Conservation (phyloP, 495 filamentous ascomycete genomes). For the Penicillium subrubescens region DNA sequence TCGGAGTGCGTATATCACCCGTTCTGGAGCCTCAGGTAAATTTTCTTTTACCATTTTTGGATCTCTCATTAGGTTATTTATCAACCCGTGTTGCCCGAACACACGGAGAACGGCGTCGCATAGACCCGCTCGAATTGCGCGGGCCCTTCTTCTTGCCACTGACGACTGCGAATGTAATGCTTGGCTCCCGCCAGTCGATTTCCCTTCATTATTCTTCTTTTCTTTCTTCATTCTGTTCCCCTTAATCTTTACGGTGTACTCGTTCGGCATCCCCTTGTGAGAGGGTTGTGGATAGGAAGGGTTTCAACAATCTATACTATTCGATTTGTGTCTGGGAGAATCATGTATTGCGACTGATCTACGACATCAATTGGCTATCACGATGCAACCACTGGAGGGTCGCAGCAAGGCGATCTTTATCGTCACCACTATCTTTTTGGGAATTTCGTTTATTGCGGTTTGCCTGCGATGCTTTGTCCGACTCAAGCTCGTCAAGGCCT, state of each 20-base stretch:
- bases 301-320: neutral
- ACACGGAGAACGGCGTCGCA: conserved; percentile 14
- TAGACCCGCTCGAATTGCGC: conserved; percentile 6
- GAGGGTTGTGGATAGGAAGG: conserved; percentile 5
- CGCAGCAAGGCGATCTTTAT: conserved; percentile 42
- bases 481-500: conserved; percentile 40
- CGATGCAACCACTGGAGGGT: conserved; percentile 40
- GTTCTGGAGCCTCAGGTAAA: conserved; percentile 4
- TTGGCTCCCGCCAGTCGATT: conserved; percentile 14
- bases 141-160: conserved; percentile 22
- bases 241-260: neutral
- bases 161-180: conserved; percentile 11
- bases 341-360: conserved; percentile 21
- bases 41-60: neutral
- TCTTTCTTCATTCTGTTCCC: conserved; percentile 6
- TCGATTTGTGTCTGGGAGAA: conserved; percentile 8
- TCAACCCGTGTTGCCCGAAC: neutral
- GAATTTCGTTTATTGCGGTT: conserved; percentile 41
- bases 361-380: conserved; percentile 17
- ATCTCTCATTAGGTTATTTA: neutral
- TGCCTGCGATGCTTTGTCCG: conserved; percentile 47
- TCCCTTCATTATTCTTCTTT: conserved; percentile 5
- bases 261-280: neutral
- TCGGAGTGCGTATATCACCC: neutral
- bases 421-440: conserved; percentile 42